Base-by-base conservation (phyloP, 148 eudicot genomes). In the Gaultheria prostrata region DNA sequence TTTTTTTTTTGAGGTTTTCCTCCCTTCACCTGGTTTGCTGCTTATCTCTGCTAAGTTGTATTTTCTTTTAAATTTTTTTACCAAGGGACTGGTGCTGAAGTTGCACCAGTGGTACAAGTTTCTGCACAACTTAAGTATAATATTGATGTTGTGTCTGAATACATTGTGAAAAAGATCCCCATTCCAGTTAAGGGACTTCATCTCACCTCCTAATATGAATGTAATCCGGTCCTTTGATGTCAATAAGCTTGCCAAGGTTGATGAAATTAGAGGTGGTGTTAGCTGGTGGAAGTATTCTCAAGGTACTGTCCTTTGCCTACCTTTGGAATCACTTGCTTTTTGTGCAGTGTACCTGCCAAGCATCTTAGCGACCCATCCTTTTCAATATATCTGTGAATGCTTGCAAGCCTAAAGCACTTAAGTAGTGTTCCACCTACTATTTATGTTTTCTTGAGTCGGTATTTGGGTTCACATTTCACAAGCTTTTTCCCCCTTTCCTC, bases 221-320 rank as follows among this genome's bases (percentile, higher is more conserved):
- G 97, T 97, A 21, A 97, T 97, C 83, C 92, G 98, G 43, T 97
- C 99, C 6, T 97, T 97, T 88, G 99, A 97, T 76, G 99, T 97
- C 80, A 97, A 97, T 84, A 94, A 97, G 84, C 99, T 79, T 87
- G 99, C n/a, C n/a, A n/a, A 94, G 86, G 99, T 94, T 84, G 99
- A 94, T 91, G 98, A 97, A 15, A 90, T 97, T 54, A 90, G 80
- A 85, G 99, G 99, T 75, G 99, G 99, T 81, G 99, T 97, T 84
- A n/a, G 99, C 99, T 84, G 99, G 99, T 85, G 98, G 99, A 84
- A 97, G 98, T 86, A 97, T 97, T 83, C 91, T 97, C 56, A 92
- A 94, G 94, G 99, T 94, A 85, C 73, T 72, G 69, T 80, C 83
- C 86, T 82, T 63, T 61, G n/a, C n/a, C n/a, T n/a, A n/a, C 50